Base-by-base conservation (phyloP, 2,329 filamentous ascomycete genomes). In the Cladosporium phlei region DNA sequence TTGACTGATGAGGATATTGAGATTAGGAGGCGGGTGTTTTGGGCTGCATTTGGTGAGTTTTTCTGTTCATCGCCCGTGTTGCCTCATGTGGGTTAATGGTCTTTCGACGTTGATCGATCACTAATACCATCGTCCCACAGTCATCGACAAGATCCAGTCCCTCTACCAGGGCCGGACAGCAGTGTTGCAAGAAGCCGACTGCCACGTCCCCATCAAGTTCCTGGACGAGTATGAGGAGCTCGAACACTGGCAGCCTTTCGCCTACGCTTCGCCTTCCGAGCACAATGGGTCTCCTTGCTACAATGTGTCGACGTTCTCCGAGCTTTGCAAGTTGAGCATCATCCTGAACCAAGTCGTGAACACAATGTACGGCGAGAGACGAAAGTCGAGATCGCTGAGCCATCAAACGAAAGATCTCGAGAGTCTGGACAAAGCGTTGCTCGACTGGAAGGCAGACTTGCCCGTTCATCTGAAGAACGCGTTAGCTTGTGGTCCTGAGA, bases 1-100 rank as follows among this genome's bases (percentile, higher is more conserved):
- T 16, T 72, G 35, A 66, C 69, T 2, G 68, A 71, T 30, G 72
- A 75, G 46, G 72, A 75, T 28, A 59, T 65, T 8, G 74, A 70
- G 52, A 70, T 70, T 35, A 62, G 67, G 11, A 66, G 64, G 40
- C 66, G 74, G 14, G 72, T 67, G 2, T 70, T 70, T 40, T 77
- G 63, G 74, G 72, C 58, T 6, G 72, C 65, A 22, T 76, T 70
- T 52, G 55, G 40, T 44, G n/a, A 63, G 22, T 55, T 62, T 30
- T 52, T n/a, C n/a, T n/a, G n/a, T n/a, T n/a, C n/a, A n/a, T n/a
- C n/a, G n/a, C n/a, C n/a, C n/a, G n/a, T n/a, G n/a, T n/a, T n/a
- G n/a, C n/a, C n/a, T n/a, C n/a, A n/a, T n/a, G n/a, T n/a, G n/a
- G n/a, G n/a, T n/a, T n/a, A n/a, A n/a, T n/a, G n/a, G n/a, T n/a